phyloP scores from a whole-genome alignment of 257 asterid genomes.

The Solanum phureja region DNA sequence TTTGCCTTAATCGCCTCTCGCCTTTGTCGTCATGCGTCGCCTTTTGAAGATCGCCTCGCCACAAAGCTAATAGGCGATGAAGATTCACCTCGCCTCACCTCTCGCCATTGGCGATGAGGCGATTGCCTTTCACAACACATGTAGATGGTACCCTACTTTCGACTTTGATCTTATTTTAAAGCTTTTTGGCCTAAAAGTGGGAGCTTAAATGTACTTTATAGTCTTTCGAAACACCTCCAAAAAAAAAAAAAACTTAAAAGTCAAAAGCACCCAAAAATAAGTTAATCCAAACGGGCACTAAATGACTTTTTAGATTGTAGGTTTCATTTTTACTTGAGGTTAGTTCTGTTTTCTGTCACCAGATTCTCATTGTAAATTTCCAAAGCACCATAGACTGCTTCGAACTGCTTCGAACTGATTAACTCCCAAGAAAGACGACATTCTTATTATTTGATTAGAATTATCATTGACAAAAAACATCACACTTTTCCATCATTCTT shows the following conservation, averaged over 20 bases:
- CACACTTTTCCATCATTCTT: background rate
- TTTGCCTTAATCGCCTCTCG: background rate
- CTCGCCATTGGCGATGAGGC: background rate
- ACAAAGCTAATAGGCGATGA: background rate
- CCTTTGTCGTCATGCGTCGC: background rate
- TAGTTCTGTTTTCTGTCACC: background rate
- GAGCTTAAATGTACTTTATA: background rate
- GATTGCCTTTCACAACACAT: background rate
- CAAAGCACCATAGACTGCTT: background rate
- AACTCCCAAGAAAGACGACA: background rate
- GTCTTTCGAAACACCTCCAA: background rate
- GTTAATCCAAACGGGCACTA: background rate
- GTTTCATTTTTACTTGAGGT: background rate
- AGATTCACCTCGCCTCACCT: background rate
- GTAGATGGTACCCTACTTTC: background rate
- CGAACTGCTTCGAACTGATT: background rate
- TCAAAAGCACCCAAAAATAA: background rate
- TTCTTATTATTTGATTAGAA: background rate
- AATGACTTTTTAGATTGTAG: background rate
- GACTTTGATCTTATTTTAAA: background rate
- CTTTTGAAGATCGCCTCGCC: background rate
- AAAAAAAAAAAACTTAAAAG: background rate
- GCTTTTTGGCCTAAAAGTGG: background rate
- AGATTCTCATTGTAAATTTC: background rate
- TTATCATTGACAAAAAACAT: background rate